Evolutionary conservation across 495 filamentous ascomycete genomes (phyloP).

Genomic region (Penicillium taxi): DNA sequence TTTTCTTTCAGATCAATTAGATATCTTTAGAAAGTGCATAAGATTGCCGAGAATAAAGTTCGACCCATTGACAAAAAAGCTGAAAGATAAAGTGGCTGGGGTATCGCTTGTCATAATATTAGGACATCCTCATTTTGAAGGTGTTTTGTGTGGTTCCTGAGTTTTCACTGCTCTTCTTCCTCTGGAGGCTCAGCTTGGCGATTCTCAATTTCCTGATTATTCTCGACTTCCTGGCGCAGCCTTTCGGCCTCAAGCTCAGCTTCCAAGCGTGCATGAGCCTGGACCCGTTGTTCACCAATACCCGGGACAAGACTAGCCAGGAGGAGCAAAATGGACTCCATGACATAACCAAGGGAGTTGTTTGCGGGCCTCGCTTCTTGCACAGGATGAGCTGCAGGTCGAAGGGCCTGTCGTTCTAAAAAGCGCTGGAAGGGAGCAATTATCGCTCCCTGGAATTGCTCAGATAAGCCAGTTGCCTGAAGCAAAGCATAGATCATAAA

Average conservation of each 20-base stretch:
- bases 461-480: slow-evolving; percentile 56
- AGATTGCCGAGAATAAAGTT: no score
- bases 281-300: slow-evolving; percentile 74
- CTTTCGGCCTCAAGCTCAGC: slow-evolving; percentile 39
- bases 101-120: no score
- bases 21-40: no score
- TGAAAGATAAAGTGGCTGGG: no score
- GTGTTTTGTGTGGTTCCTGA: not conserved
- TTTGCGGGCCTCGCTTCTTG: slow-evolving; percentile 1
- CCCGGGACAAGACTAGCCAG: slow-evolving; percentile 79
- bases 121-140: not conserved
- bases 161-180: no score
- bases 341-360: slow-evolving; percentile 1
- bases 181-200: not conserved
- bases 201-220: no score
- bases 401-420: slow-evolving; percentile 62
- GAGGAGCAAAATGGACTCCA: slow-evolving; percentile 61
- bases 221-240: slow-evolving; percentile 10
- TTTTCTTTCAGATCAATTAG: no score
- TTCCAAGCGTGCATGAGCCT: slow-evolving; percentile 56
- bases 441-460: slow-evolving; percentile 46
- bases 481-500: slow-evolving; percentile 54
- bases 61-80: no score
- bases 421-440: slow-evolving; percentile 60
- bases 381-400: slow-evolving; percentile 20